phyloP scores from a whole-genome alignment of 305 asterid species.

The Fraxinus velutina region DNA sequence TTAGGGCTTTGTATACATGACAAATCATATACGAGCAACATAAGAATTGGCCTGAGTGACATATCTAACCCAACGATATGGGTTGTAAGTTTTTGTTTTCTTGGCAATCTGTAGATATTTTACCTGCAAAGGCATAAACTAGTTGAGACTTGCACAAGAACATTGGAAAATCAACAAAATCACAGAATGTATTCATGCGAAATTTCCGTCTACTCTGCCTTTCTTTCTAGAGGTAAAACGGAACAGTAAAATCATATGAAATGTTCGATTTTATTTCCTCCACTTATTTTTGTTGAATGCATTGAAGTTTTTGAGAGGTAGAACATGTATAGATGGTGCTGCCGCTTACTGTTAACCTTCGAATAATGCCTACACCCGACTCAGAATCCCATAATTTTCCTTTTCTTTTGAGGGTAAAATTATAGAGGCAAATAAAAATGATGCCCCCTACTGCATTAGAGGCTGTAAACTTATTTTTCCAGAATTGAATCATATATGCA shows the following conservation, averaged over 20 bases:
- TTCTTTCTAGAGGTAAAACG: background rate
- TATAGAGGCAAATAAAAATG: background rate
- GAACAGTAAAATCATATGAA: background rate
- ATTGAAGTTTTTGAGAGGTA: background rate
- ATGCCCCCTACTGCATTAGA: background rate
- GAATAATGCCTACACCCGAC: background rate
- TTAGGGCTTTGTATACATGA: background rate
- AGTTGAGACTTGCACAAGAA: slow-evolving; percentile 16
- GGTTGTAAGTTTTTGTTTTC: slow-evolving; percentile 72
- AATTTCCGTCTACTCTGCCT: background rate
- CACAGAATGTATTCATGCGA: background rate
- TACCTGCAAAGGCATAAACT: slow-evolving; percentile 54
- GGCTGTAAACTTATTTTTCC: background rate
- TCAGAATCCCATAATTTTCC: background rate
- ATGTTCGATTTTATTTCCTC: background rate
- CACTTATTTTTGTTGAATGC: background rate
- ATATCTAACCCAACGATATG: slow-evolving; percentile 95
- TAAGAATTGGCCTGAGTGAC: slow-evolving; percentile 95
- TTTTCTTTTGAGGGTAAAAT: background rate
- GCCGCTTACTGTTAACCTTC: background rate
- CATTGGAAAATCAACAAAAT: background rate
- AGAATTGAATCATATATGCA: background rate
- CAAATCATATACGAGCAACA: slow-evolving; percentile 82
- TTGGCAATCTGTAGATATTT: slow-evolving; percentile 92
- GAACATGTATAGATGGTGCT: background rate